Evolutionary conservation across 2,329 filamentous ascomycete species (phyloP).

Genomic region (Teratosphaeria zuluensis): DNA sequence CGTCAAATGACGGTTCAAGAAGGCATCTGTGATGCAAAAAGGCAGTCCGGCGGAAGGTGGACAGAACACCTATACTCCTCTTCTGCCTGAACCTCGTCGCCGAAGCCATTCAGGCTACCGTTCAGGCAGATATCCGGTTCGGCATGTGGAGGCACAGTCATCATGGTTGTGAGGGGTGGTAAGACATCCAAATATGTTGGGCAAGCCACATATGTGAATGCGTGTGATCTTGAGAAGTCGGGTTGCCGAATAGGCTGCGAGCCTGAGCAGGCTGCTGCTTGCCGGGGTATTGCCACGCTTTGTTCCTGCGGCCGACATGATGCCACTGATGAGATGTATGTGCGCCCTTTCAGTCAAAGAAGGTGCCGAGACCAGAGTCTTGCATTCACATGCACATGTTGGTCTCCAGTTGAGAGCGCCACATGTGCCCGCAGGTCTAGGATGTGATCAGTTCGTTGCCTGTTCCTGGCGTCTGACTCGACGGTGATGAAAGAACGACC

Average conservation of each 20-base stretch:
- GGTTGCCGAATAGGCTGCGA: not conserved
- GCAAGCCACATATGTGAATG: not conserved
- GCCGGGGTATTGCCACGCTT: not conserved
- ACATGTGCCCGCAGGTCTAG: not conserved
- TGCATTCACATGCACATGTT: not conserved
- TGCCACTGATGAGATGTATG: not conserved
- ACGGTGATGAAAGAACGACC: not conserved
- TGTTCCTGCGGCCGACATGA: not conserved
- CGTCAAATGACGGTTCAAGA: no score
- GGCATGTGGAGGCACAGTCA: not conserved
- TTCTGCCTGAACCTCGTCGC: not conserved
- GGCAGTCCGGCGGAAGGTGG: not conserved
- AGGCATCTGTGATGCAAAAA: no score
- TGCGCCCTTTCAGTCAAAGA: not conserved
- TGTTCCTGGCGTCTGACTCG: not conserved
- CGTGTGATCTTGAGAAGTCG: not conserved
- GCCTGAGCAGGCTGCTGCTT: not conserved
- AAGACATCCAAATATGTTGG: not conserved
- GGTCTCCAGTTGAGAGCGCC: not conserved
- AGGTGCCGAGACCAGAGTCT: not conserved
- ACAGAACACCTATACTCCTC: not conserved
- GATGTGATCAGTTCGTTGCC: not conserved
- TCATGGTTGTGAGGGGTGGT: not conserved
- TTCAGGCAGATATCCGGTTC: not conserved
- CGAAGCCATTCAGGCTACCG: not conserved